phyloP scores from a whole-genome alignment of 306 rosid species.

The Erythrophleum fordii region DNA sequence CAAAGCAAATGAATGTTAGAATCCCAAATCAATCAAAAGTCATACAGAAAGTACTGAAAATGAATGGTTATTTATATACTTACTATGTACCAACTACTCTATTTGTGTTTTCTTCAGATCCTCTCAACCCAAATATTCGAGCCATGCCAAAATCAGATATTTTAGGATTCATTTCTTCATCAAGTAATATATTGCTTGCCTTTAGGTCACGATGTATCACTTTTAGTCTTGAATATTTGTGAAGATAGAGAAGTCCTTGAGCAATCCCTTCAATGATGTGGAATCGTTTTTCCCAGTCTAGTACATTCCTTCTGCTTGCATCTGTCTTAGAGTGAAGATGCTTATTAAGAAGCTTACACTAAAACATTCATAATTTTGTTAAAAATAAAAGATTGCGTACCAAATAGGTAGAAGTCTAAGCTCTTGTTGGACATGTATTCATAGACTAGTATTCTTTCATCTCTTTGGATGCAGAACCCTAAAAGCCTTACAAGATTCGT shows the following conservation, averaged over 20 bases:
- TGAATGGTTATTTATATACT: neutral
- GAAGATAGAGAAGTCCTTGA: slow-evolving; percentile 47
- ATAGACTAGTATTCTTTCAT: slow-evolving; percentile 40
- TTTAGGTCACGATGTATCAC: slow-evolving; percentile 54
- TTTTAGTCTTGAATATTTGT: slow-evolving; percentile 48
- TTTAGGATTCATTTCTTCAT: slow-evolving; percentile 51
- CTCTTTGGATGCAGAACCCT: slow-evolving; percentile 39
- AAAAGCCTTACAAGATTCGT: slow-evolving; percentile 41
- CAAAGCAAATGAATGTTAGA: neutral
- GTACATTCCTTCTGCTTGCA: slow-evolving; percentile 17
- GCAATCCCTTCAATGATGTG: slow-evolving; percentile 48
- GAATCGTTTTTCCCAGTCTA: slow-evolving; percentile 43
- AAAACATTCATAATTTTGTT: neutral
- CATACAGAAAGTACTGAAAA: neutral
- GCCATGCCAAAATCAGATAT: slow-evolving; percentile 60
- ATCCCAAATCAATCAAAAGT: neutral
- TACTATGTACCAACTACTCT: slow-evolving; percentile 51
- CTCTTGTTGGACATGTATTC: slow-evolving; percentile 44
- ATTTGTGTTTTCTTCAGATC: slow-evolving; percentile 45
- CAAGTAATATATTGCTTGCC: slow-evolving; percentile 50
- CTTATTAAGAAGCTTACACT: neutral
- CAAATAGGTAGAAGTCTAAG: slow-evolving; percentile 45
- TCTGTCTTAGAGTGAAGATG: slow-evolving; percentile 15
- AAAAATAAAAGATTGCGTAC: slow-evolving; percentile 23
- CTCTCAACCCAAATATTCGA: slow-evolving; percentile 41